These are phyloP conservation scores for Senna tora DNA, from an alignment of 306 rosid species.

Conservation along the genomic window DNA sequence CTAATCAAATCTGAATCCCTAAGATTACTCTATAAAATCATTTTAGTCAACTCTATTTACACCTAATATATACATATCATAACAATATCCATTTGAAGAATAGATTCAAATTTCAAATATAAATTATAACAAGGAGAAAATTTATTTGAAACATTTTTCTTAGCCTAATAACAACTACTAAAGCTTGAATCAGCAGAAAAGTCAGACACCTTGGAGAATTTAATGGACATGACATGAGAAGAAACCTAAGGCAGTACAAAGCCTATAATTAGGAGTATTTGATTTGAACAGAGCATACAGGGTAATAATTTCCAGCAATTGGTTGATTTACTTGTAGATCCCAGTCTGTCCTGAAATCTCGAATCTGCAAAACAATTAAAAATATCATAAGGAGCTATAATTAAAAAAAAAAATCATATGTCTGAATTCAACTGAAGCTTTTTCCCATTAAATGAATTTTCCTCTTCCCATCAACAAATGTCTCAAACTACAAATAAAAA, in stretches of 20 bases:
- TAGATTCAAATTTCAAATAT: slow-evolving; percentile 3
- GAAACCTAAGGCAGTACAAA: slow-evolving; percentile 19
- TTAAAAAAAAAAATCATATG: neutral
- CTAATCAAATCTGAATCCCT: no score
- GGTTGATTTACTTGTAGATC: slow-evolving; percentile 84
- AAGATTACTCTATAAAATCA: no score
- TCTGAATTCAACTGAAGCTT: slow-evolving; percentile 8
- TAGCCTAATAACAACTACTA: neutral
- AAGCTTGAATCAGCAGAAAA: slow-evolving; percentile 24
- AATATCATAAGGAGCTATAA: slow-evolving; percentile 1
- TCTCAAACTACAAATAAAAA: slow-evolving; percentile 13
- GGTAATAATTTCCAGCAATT: slow-evolving; percentile 89
- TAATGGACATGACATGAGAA: slow-evolving; percentile 32
- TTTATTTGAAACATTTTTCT: slow-evolving; percentile 31
- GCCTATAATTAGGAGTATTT: slow-evolving; percentile 8
- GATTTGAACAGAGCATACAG: slow-evolving; percentile 56
- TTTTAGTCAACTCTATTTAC: no score
- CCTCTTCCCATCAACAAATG: slow-evolving; percentile 22
- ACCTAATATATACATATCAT: no score
- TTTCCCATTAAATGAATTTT: slow-evolving; percentile 5
- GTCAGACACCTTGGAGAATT: slow-evolving; percentile 2
- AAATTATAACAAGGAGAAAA: slow-evolving; percentile 5
- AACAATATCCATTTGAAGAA: slow-evolving; percentile 20
- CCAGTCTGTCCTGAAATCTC: slow-evolving; percentile 83
- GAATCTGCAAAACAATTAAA: slow-evolving; percentile 57